Evolutionary conservation across 495 filamentous ascomycete genomes (phyloP), one percentile per base, ranked within the genome.

Genomic region (Penicillium steckii): DNA sequence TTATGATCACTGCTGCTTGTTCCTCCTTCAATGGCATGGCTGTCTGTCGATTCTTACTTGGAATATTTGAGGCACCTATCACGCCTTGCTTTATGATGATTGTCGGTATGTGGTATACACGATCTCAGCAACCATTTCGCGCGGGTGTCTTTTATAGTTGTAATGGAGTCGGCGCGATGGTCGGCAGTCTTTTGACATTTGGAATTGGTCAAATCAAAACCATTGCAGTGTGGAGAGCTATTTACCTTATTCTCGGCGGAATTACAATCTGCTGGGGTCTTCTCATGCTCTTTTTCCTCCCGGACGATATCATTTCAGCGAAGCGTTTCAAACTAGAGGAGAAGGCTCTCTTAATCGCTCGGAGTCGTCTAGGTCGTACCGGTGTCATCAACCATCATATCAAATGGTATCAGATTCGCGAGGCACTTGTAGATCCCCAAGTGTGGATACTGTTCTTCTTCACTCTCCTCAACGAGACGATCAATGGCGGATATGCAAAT

Each of bases 161-260:
- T 50, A 79, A 75, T 19, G 75, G 76, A 21, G 65, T 78, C 8
- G 76, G 74, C 17, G 70, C 72, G 0, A 67, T 72, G 54, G 54
- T 80, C 17, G 75, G 74, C 21, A 75, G 76, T 1, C 57, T 80
- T 5, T 66, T 80, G 56, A 78, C 76, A 25, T 78, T 71, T 55
- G 77, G 72, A 7, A 73, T 80, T 44, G 77, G 77, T 12, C 74
- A 74, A 37, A 75, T 78, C 47, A 61, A 72, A 19, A 69, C 68
- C 10, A 66, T 72, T 30, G 63, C 68, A 8, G 69, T 73, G 8
- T 76, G 73, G 71, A 57, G 64, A 19, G 68, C 67, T 2, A 70
- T 74, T 8, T 76, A 68, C 46, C 60, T 73, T 23, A 70, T 76
- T 29, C 59, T 64, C 22, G 71, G 70, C 15, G 66, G 60, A 3